Percentiles rank a stretch among this genome's conserved stretches.
These are phyloP conservation scores for Epichloe amarillans DNA, from an alignment of 2,329 filamentous ascomycete species.

Conservation along the genomic window DNA sequence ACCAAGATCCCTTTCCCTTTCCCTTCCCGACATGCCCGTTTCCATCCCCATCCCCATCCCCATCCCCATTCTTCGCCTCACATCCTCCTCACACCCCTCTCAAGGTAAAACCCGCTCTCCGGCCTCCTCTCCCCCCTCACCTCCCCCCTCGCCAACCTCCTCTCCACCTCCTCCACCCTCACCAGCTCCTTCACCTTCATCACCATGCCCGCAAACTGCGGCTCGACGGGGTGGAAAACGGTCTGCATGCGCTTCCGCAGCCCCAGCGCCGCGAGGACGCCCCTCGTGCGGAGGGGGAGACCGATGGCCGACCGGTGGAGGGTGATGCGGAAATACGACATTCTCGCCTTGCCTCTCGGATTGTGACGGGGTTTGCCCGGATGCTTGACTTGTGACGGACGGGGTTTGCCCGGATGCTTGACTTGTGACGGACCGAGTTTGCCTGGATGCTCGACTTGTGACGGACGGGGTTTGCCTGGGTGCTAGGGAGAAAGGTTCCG, in stretches of 20 bases:
- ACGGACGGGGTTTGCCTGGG: too few species aligned
- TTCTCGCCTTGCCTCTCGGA: constrained; percentile 18
- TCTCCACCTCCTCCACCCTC: constrained; percentile 63
- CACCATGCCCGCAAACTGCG: constrained; percentile 76
- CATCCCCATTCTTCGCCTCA: background rate
- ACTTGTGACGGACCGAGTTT: too few species aligned
- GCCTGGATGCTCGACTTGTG: too few species aligned
- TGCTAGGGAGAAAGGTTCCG: too few species aligned
- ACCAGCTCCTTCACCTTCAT: constrained; percentile 92
- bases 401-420: too few species aligned
- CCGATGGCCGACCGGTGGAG: constrained; percentile 84
- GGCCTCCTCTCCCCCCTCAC: constrained; percentile 62
- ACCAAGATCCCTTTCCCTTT: background rate
- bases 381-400: too few species aligned
- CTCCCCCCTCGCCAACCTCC: constrained; percentile 40
- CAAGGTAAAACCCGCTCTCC: constrained; percentile 68
- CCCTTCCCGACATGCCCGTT: too few species aligned
- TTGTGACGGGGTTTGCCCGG: background rate
- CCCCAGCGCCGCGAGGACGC: constrained; percentile 73
- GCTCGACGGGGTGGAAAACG: constrained; percentile 76
- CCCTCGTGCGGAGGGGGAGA: constrained; percentile 64
- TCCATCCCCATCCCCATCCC: background rate
- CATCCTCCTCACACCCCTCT: constrained; percentile 34
- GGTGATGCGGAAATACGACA: constrained; percentile 83
- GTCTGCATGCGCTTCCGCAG: constrained; percentile 73